phyloP scores from a whole-genome alignment of 768 basidiomycete genomes.

The Scleroderma citrinum region DNA sequence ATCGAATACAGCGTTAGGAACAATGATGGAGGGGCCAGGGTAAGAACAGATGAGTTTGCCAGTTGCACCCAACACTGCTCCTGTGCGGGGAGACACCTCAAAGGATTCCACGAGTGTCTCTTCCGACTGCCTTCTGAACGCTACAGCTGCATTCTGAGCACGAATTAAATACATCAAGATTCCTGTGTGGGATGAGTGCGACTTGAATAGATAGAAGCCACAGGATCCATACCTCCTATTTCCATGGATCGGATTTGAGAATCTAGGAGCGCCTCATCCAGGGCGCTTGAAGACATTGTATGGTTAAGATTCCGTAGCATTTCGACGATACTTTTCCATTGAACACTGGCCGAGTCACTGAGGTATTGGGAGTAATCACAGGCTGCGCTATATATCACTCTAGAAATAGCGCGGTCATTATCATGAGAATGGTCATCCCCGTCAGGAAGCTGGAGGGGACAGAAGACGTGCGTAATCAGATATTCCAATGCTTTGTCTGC shows the following conservation, averaged over 20 bases:
- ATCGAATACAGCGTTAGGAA: constrained; percentile 13
- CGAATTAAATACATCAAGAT: constrained; percentile 32
- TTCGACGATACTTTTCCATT: constrained; percentile 2
- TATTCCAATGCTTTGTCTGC: too few relatives aligned
- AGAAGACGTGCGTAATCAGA: too few relatives aligned
- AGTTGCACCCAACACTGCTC: constrained; percentile 24
- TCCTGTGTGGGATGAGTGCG: constrained; percentile 21
- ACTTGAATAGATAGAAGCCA: background rate
- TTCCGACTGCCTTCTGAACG: constrained; percentile 24
- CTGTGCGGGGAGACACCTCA: constrained; percentile 31
- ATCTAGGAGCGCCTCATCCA: background rate
- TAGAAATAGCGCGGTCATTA: constrained; percentile 23
- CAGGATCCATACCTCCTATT: background rate
- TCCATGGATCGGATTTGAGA: constrained; percentile 1
- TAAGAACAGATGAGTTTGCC: constrained; percentile 37
- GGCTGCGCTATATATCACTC: constrained; percentile 14
- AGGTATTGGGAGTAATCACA: background rate
- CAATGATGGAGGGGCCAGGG: constrained; percentile 34
- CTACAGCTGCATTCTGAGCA: constrained; percentile 38
- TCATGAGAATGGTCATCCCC: constrained; percentile 20
- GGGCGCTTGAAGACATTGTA: background rate
- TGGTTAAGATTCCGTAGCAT: constrained; percentile 5
- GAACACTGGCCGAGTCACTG: background rate
- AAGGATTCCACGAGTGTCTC: constrained; percentile 35
- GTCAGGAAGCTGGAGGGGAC: constrained; percentile 33